Conservation (phyloP, 495 filamentous ascomycete species). For the Collariella sp. region DNA sequence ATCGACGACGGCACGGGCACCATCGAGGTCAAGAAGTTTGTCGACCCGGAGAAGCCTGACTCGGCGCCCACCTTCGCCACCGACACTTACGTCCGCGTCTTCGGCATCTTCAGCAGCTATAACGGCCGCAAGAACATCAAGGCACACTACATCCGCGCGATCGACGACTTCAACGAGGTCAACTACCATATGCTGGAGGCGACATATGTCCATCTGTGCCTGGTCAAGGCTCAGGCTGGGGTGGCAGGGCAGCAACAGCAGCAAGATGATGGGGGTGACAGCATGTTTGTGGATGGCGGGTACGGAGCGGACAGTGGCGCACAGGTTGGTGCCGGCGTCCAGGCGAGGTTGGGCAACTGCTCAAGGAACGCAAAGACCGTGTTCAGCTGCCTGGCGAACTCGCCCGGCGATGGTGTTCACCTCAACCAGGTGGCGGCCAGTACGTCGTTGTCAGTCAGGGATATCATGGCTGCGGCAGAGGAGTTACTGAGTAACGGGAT, state of each 20-base stretch:
- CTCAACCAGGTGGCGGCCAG: slow-evolving; percentile 60
- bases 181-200: slow-evolving; percentile 84
- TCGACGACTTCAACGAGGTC: slow-evolving; percentile 84
- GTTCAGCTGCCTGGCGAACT: slow-evolving; percentile 52
- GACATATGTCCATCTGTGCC: slow-evolving; percentile 74
- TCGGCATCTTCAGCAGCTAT: slow-evolving; percentile 68
- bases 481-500: slow-evolving; percentile 64
- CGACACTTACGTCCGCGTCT: slow-evolving; percentile 74
- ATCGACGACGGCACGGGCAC: slow-evolving; percentile 91
- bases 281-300: slow-evolving; percentile 45
- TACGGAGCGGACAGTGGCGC: slow-evolving; percentile 32
- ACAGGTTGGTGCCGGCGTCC: slow-evolving; percentile 8
- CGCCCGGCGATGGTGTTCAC: slow-evolving; percentile 64
- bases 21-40: slow-evolving; percentile 89
- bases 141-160: slow-evolving; percentile 68
- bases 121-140: slow-evolving; percentile 70
- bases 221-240: slow-evolving; percentile 53
- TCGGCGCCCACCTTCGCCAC: slow-evolving; percentile 36
- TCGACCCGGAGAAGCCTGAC: slow-evolving; percentile 53
- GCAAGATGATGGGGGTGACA: slow-evolving; percentile 40
- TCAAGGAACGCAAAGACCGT: slow-evolving; percentile 54
- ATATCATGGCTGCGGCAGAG: slow-evolving; percentile 66
- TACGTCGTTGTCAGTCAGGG: slow-evolving; percentile 51
- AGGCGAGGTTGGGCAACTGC: slow-evolving; percentile 39
- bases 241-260: slow-evolving; percentile 17